Evolutionary conservation across 495 filamentous ascomycete genomes (phyloP), one percentile per base, ranked within the genome.

Genomic region (Penicillium atrosanguineum): DNA sequence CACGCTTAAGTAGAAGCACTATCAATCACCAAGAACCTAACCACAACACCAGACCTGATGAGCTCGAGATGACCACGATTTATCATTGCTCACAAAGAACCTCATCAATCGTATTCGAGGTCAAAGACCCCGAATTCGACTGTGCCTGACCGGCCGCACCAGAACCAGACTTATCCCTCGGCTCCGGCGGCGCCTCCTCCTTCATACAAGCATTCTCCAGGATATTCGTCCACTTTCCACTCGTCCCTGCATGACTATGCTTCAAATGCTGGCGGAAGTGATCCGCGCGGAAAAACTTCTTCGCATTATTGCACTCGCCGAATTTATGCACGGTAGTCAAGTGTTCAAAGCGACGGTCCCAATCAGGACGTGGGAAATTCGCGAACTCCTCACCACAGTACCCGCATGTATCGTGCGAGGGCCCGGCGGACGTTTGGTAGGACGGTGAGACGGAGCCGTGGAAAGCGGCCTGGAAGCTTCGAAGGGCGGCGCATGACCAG

Each of bases 191-290:
- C 25, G 82, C 76, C 69, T 97, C 93, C 56, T 96, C 91, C 71
- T 91, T 88, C 93, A 97, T 95, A 70, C 94, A 97, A 28, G 92
- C 90, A 63, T 89, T 95, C 65, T 98, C 94, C 39, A 98, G 73
- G 76, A 95, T 93, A 69, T 98, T 98, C 18, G 94, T 98, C 94
- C 95, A 97, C 67, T 97, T 97, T 20, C 94, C 94, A 71, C 91
- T 96, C 2, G 91, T 93, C 12, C 94, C 95, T 7, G 88, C 90
- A 71, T 98, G 94, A 66, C 93, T 97, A 62, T 98, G 94, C 76
- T 98, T 98, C 48, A 98, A 77, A 73, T 98, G 94, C 69, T 98
- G 94, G 36, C 94, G 85, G 79, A 98, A 98, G 66, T 98, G 94
- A 67, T 98, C 94, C 16, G 94, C 94, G 5, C 94, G 85, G 73